phyloP scores from a whole-genome alignment of 192 early-diverging fungal species.

The Coemansia erecta region DNA sequence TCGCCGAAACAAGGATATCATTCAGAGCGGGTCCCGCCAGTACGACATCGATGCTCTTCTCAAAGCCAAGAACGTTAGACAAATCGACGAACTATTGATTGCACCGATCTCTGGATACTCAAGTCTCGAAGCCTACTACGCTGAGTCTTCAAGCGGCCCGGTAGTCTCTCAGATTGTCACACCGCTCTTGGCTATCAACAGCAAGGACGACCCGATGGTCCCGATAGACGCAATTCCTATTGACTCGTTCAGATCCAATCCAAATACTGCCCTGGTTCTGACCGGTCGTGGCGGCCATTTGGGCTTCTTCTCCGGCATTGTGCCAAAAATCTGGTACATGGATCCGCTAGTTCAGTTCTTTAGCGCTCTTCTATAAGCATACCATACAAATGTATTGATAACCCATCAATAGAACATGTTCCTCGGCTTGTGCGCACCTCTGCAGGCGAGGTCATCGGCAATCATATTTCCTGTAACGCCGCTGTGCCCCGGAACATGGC shows the following conservation, averaged over 20 bases:
- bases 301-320: constrained; percentile 12
- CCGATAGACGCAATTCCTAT: constrained; percentile 13
- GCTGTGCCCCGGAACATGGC: neutral
- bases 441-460: neutral
- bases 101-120: constrained; percentile 3
- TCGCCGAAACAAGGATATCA: constrained; percentile 3
- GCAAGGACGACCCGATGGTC: constrained; percentile 16
- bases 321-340: constrained; percentile 19
- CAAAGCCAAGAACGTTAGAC: neutral
- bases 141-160: constrained; percentile 1
- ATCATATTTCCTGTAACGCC: neutral
- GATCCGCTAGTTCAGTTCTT: constrained; percentile 9
- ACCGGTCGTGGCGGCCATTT: constrained; percentile 12
- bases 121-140: constrained; percentile 8
- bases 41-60: constrained; percentile 10
- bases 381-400: neutral
- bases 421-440: neutral
- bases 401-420: neutral
- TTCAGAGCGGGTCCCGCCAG: neutral
- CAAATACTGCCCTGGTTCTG: constrained; percentile 10
- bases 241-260: constrained; percentile 7
- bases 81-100: constrained; percentile 10
- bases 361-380: neutral
- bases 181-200: constrained; percentile 17
- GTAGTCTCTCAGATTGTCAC: neutral